Conservation (phyloP, 768 basidiomycete species). For the Lentinula aciculospora region DNA sequence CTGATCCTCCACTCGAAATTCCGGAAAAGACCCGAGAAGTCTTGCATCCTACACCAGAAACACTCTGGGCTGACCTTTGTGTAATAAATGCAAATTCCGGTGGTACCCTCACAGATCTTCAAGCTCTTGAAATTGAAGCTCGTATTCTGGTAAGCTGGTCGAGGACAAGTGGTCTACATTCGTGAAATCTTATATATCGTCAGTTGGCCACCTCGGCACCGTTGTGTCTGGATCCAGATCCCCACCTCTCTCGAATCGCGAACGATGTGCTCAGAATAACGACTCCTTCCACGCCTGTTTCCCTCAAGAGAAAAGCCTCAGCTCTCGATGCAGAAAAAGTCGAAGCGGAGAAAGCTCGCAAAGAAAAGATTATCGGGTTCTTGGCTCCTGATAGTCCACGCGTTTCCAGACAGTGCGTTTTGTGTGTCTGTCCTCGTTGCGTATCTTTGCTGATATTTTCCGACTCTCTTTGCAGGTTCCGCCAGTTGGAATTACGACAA, state of each 20-base stretch:
- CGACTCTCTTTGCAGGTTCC: background rate
- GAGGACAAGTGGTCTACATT: constrained; percentile 5
- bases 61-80: constrained; percentile 76
- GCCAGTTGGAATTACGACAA: constrained; percentile 24
- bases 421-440: background rate
- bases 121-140: constrained; percentile 71
- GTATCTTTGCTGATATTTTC: background rate
- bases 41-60: constrained; percentile 73
- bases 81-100: constrained; percentile 54
- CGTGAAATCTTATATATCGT: constrained; percentile 8
- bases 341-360: constrained; percentile 67
- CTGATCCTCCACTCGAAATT: constrained; percentile 52
- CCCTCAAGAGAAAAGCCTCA: constrained; percentile 73
- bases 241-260: constrained; percentile 67
- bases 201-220: constrained; percentile 73
- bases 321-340: constrained; percentile 70
- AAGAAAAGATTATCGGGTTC: constrained; percentile 71
- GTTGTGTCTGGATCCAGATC: constrained; percentile 76
- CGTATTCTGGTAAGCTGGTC: constrained; percentile 56
- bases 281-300: constrained; percentile 63
- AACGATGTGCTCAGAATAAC: constrained; percentile 73
- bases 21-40: constrained; percentile 66
- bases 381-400: constrained; percentile 51
- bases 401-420: constrained; percentile 30
- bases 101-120: constrained; percentile 60